phyloP scores from a whole-genome alignment of 148 eudicot species.

The Rhododendron kiyosumense region DNA sequence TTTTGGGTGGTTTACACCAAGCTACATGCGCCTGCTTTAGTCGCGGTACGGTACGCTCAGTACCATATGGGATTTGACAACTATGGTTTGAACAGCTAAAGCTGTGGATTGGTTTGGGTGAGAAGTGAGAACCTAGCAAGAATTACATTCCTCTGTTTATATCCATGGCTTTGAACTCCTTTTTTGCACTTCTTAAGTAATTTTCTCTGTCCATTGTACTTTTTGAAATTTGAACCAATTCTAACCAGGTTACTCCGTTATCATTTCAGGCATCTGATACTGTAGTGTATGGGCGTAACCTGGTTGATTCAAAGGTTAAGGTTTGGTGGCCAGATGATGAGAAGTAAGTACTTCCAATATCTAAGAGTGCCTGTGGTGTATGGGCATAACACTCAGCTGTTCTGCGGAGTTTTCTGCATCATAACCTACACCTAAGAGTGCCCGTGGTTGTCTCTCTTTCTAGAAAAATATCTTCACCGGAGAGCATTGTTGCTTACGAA shows the following conservation, averaged over 20 bases:
- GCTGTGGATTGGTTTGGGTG: neutral
- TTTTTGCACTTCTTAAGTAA: neutral
- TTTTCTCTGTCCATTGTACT: neutral
- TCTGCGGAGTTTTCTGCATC: neutral
- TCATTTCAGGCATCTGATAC: slow-evolving; percentile 42
- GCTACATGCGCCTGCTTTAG: neutral
- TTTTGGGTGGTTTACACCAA: neutral
- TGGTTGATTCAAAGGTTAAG: slow-evolving; percentile 54
- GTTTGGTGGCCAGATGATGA: slow-evolving; percentile 88
- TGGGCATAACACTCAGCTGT: neutral
- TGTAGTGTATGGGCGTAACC: slow-evolving; percentile 28
- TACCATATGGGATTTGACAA: neutral
- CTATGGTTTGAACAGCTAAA: neutral
- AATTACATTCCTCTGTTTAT: neutral
- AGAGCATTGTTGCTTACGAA: neutral
- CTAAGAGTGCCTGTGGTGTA: too few relatives aligned
- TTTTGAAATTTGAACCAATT: neutral
- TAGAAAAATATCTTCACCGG: neutral
- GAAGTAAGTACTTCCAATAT: slow-evolving; percentile 35
- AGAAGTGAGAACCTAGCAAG: neutral
- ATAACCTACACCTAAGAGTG: neutral
- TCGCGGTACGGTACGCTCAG: neutral
- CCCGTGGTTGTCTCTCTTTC: neutral
- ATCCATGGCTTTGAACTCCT: neutral
- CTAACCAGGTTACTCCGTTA: slow-evolving; percentile 9